A percentile compares a stretch with the other conserved stretches of the same genome.
phyloP scores from a whole-genome alignment of 139 green algal genomes.

The Chlamydomonas asymmetrica region DNA sequence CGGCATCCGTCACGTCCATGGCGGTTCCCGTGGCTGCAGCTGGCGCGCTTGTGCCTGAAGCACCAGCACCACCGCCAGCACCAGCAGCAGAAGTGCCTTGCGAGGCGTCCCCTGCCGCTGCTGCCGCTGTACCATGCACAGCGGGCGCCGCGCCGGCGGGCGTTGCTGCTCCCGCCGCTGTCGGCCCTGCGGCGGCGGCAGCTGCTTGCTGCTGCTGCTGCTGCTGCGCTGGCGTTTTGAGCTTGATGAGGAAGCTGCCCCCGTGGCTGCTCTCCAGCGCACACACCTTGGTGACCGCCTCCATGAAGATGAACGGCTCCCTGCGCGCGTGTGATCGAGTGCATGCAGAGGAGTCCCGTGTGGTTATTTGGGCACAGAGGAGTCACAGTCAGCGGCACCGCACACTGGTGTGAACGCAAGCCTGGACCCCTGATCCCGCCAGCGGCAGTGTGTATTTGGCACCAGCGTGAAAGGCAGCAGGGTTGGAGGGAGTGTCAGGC shows the following conservation, averaged over 20 bases:
- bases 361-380: too few relatives aligned
- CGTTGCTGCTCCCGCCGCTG: not conserved
- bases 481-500: too few relatives aligned
- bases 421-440: too few relatives aligned
- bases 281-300: constrained; percentile 66
- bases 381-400: too few relatives aligned
- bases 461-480: too few relatives aligned
- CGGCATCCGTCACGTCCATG: constrained; percentile 9
- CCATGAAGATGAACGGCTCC: constrained; percentile 79
- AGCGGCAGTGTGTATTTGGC: too few relatives aligned
- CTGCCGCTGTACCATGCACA: constrained; percentile 5
- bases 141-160: too few relatives aligned
- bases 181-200: not conserved
- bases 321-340: too few relatives aligned
- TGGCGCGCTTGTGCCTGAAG: not conserved
- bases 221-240: constrained; percentile 22
- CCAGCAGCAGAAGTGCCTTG: not conserved
- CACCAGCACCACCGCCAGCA: not conserved
- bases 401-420: too few relatives aligned
- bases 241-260: constrained; percentile 17
- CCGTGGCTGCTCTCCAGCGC: constrained; percentile 28
- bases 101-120: not conserved
- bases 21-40: not conserved
- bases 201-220: constrained; percentile 11
- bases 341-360: too few relatives aligned